These are phyloP conservation scores for Takashimella tepidaria DNA, from an alignment of 1,284 basidiomycete species.

Conservation along the genomic window DNA sequence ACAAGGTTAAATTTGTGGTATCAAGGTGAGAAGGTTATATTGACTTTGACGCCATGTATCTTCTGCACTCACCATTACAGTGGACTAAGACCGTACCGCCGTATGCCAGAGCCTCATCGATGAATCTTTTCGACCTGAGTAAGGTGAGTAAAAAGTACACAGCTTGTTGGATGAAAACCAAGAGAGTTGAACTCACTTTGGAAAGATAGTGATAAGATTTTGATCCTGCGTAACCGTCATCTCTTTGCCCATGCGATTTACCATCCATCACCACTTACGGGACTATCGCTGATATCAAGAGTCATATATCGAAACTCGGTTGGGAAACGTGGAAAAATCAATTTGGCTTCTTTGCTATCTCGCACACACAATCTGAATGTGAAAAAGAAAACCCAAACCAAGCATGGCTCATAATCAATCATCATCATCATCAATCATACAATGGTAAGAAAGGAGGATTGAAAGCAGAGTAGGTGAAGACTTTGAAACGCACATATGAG, in stretches of 20 bases:
- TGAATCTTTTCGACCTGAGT: conserved; percentile 67
- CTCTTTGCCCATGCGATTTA: not conserved
- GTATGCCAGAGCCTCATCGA: conserved; percentile 61
- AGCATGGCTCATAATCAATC: not conserved
- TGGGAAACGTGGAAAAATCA: conserved; percentile 78
- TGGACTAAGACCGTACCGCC: conserved; percentile 81
- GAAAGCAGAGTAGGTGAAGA: not conserved
- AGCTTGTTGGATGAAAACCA: too few species aligned
- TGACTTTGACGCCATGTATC: not conserved
- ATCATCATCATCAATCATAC: not conserved
- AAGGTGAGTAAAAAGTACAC: too few species aligned
- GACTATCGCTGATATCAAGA: conserved; percentile 81
- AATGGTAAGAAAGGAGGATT: not conserved
- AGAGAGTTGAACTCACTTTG: conserved; percentile 60
- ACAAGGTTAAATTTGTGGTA: too few species aligned
- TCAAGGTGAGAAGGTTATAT: not conserved
- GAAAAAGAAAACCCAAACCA: too few species aligned
- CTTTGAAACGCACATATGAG: conserved; percentile 87
- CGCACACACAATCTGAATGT: conserved; percentile 70
- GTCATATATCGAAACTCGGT: conserved; percentile 73
- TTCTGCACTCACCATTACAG: conserved; percentile 65
- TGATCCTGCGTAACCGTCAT: conserved; percentile 59
- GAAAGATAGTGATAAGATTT: conserved; percentile 79
- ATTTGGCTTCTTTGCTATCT: conserved; percentile 78
- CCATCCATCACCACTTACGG: conserved; percentile 45